These are phyloP conservation scores for Marasmius tenuissimus DNA, from an alignment of 1,284 basidiomycete genomes.

Conservation along the genomic window DNA sequence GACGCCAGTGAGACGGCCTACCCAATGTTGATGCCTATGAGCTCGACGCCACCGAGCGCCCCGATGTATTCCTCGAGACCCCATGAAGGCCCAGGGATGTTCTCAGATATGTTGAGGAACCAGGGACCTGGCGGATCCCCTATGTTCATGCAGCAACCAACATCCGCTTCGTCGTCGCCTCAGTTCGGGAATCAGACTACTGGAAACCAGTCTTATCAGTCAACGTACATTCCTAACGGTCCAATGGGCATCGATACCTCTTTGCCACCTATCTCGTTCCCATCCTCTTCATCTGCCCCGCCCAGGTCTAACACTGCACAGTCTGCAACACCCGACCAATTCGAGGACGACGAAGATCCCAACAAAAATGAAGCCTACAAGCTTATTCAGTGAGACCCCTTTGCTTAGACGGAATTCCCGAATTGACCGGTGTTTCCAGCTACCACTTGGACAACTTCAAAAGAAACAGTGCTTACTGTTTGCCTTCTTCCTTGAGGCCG, in stretches of 20 bases:
- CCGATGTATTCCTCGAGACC: constrained; percentile 37
- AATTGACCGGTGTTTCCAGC: constrained; percentile 31
- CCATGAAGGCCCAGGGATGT: constrained; percentile 49
- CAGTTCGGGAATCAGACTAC: constrained; percentile 34
- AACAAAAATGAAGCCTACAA: constrained; percentile 78
- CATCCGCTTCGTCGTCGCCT: constrained; percentile 36
- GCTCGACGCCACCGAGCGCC: constrained; percentile 30
- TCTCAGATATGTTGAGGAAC: constrained; percentile 62
- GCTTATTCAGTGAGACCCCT: constrained; percentile 64
- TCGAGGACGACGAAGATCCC: constrained; percentile 60
- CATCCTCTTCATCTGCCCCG: constrained; percentile 20
- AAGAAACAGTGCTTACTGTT: constrained; percentile 76
- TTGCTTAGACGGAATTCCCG: background rate
- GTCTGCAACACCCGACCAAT: constrained; percentile 15
- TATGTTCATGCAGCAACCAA: constrained; percentile 57
- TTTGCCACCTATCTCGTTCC: constrained; percentile 38
- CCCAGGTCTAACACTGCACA: constrained; percentile 18
- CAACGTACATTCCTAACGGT: constrained; percentile 58
- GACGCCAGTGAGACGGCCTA: constrained; percentile 44
- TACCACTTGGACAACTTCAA: constrained; percentile 89
- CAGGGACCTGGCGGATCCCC: constrained; percentile 48
- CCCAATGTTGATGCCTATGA: constrained; percentile 56
- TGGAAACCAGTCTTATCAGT: constrained; percentile 42
- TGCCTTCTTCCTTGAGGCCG: constrained; percentile 85
- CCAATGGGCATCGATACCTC: constrained; percentile 55